Conservation (phyloP, 495 filamentous ascomycete genomes). For the Neurospora sublineolata region DNA sequence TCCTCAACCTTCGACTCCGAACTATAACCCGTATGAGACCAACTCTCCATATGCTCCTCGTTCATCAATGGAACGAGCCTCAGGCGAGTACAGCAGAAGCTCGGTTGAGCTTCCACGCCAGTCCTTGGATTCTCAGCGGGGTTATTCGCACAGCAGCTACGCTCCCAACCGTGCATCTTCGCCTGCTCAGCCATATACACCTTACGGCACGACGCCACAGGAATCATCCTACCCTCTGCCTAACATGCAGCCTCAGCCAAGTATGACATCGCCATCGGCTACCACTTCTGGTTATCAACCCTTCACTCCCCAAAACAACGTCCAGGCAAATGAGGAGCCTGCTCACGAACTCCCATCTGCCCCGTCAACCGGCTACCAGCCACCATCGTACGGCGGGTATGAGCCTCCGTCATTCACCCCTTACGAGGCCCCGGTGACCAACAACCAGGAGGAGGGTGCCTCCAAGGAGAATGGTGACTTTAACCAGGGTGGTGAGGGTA, state of each 20-base stretch:
- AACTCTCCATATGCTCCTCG: slow-evolving; percentile 30
- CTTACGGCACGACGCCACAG: background rate
- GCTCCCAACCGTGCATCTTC: slow-evolving; percentile 17
- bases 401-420: slow-evolving; percentile 27
- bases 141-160: slow-evolving; percentile 20
- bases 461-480: background rate
- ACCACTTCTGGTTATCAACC: slow-evolving; percentile 16
- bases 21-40: slow-evolving; percentile 24
- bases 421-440: slow-evolving; percentile 21
- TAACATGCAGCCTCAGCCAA: background rate
- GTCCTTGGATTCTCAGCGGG: slow-evolving; percentile 31
- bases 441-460: slow-evolving; percentile 11
- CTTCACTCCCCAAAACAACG: slow-evolving; percentile 1
- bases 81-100: slow-evolving; percentile 29
- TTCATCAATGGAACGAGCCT: slow-evolving; percentile 33
- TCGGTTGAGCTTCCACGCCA: slow-evolving; percentile 34
- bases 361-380: slow-evolving; percentile 24
- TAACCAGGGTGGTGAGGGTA: slow-evolving; percentile 8
- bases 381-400: slow-evolving; percentile 31
- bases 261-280: slow-evolving; percentile 2
- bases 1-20: slow-evolving; percentile 17
- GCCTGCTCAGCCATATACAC: slow-evolving; percentile 9
- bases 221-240: background rate
- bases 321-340: background rate
- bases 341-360: slow-evolving; percentile 7